Evolutionary conservation across 139 green algal species (phyloP).

Genomic region (Chlamydomonas schloesseri): DNA sequence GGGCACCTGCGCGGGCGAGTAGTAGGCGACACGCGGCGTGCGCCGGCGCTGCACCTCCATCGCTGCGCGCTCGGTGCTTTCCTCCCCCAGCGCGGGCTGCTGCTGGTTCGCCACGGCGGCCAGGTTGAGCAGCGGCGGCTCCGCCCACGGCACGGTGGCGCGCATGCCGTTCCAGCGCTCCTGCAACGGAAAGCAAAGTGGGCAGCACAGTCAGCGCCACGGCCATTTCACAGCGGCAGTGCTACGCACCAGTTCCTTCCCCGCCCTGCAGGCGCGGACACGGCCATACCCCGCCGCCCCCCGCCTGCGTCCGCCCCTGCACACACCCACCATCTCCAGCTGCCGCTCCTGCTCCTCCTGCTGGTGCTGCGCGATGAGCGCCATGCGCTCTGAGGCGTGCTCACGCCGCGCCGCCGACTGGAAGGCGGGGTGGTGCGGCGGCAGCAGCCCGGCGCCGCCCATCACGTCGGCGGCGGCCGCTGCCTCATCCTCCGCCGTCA

Average conservation of each 20-base stretch:
- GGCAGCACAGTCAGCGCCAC: too few relatives aligned
- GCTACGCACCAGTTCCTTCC: too few relatives aligned
- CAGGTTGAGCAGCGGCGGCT: conserved; percentile 28
- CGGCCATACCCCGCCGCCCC: too few relatives aligned
- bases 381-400: conserved; percentile 47
- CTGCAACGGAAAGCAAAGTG: too few relatives aligned
- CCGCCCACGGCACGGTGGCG: conserved; percentile 10
- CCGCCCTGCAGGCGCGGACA: too few relatives aligned
- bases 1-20: neutral
- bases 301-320: neutral
- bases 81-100: conserved; percentile 20
- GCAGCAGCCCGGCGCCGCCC: neutral
- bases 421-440: conserved; percentile 38
- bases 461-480: neutral
- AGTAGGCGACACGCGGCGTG: conserved; percentile 9
- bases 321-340: conserved; percentile 7
- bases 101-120: neutral
- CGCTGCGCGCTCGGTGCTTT: conserved; percentile 31
- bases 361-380: conserved; percentile 40
- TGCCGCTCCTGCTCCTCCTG: conserved; percentile 47
- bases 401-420: conserved; percentile 48
- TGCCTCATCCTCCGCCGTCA: conserved; percentile 15
- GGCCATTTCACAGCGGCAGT: too few relatives aligned
- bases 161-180: conserved; percentile 30
- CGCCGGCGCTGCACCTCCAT: neutral